Base-by-base conservation (phyloP, 306 rosid genomes). In the Glycine tomentella region DNA sequence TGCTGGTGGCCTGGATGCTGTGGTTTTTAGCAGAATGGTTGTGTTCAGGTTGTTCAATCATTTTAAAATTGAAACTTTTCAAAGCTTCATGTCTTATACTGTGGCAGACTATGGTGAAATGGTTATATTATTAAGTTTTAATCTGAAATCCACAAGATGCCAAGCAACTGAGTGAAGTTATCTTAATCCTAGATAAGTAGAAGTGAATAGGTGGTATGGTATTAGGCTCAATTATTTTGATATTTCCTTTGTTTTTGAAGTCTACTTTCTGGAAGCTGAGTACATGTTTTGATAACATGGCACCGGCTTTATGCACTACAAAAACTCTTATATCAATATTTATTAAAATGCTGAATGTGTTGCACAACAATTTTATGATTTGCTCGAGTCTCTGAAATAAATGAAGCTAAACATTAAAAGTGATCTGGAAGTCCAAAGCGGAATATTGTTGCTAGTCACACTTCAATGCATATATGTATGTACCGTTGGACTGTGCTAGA, bases 1-100 rank as follows among this genome's bases (percentile, higher is more conserved):
- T 76, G 42, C 69, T 61, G 97, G 93, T 80, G 99, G 99, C 76
- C 44, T 95, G 91, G 99, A 95, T 87, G 87, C 97, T 51, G 94
- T 95, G 36, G 90, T 87, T 86, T 95, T 95, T 77, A 42, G 88
- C 68, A 88, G 99, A 88, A 81, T 89, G 69, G 85, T 93, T 66
- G 69, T 90, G 25, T 92, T 95, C 89, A 92, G 97, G 99, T 93
- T 76, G 74, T 82, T 80, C 20, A 64, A 76, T 69, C 59, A 75
- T 83, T 33, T 38, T 59, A 13, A 72, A 82, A 34, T 66, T 75
- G 20, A 56, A 68, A 42, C 40, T 64, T 63, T 62, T 67, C 66
- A 71, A 70, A 76, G 72, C 52, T 70, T 6, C 46, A 46, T 72
- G 40, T 25, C 31, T 33, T 50, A 71, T n/a, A 33, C 40, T 53